Evolutionary conservation across 2,329 filamentous ascomycete species (phyloP).

Genomic region (Diaporthe longicolla): DNA sequence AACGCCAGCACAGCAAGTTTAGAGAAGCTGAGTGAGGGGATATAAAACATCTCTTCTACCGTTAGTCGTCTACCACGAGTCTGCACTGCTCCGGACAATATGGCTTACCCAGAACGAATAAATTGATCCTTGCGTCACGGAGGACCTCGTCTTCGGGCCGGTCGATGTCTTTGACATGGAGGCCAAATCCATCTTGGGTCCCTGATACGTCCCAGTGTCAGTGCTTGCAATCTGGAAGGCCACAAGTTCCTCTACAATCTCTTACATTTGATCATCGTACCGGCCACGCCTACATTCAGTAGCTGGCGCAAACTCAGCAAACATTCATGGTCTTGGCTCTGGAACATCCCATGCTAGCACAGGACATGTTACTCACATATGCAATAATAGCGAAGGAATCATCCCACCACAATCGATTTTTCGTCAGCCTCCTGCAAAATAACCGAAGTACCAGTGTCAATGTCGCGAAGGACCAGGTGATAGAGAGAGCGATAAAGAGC

Average conservation of each 20-base stretch:
- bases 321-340: background rate
- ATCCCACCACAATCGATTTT: constrained; percentile 26
- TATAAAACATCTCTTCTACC: constrained; percentile 17
- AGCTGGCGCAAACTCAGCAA: constrained; percentile 13
- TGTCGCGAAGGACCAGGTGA: constrained; percentile 21
- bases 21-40: constrained; percentile 16
- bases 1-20: constrained; percentile 16
- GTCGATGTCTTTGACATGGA: background rate
- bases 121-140: background rate
- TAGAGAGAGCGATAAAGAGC: constrained; percentile 16
- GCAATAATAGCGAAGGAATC: constrained; percentile 18
- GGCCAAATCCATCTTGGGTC: constrained; percentile 9
- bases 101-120: background rate
- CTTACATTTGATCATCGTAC: constrained; percentile 12
- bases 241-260: background rate
- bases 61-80: background rate
- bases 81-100: background rate
- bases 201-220: background rate
- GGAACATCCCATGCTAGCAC: background rate
- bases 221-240: too few species aligned
- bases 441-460: constrained; percentile 1
- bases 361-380: background rate
- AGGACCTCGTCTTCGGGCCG: background rate
- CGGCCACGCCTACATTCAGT: constrained; percentile 1
- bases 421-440: background rate